These are phyloP conservation scores for Isatis tinctoria DNA, from an alignment of 345 rosid species.

Conservation along the genomic window DNA sequence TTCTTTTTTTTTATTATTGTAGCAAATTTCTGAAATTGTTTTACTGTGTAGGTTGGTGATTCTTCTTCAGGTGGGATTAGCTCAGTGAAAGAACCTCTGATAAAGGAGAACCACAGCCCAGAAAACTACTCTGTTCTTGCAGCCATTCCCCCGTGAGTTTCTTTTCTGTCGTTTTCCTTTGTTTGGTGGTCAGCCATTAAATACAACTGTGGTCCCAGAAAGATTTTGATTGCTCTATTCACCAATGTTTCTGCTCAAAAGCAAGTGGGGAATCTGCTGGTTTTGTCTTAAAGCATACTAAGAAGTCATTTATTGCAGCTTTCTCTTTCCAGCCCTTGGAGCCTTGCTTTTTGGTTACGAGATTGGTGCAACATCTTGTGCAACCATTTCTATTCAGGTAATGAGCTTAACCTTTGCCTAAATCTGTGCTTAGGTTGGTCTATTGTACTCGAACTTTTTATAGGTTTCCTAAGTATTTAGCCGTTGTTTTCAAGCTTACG, in stretches of 20 bases:
- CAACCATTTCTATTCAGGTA: slow-evolving; percentile 77
- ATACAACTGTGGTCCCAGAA: neutral
- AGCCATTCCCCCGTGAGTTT: slow-evolving; percentile 71
- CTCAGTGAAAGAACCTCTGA: slow-evolving; percentile 58
- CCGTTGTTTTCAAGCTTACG: neutral
- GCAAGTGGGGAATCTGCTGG: neutral
- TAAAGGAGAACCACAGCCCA: slow-evolving; percentile 38
- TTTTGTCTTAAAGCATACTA: slow-evolving; percentile 8
- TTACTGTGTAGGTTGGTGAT: slow-evolving; percentile 43
- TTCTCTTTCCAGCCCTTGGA: slow-evolving; percentile 97
- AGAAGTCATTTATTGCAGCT: slow-evolving; percentile 48
- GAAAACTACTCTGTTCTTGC: slow-evolving; percentile 63
- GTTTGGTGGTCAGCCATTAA: slow-evolving; percentile 12
- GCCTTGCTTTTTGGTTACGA: slow-evolving; percentile 94
- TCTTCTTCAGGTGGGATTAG: slow-evolving; percentile 60
- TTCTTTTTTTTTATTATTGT: neutral
- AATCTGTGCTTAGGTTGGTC: neutral
- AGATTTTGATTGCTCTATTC: neutral
- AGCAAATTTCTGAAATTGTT: neutral
- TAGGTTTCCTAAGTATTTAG: neutral
- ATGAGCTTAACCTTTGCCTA: neutral
- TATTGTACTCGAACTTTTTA: neutral
- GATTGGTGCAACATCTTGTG: slow-evolving; percentile 95
- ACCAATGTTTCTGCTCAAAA: neutral
- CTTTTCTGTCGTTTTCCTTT: neutral